Evolutionary conservation across 2,329 filamentous ascomycete species (phyloP), one percentile per base, ranked within the genome.

Genomic region (Penicillium freii): DNA sequence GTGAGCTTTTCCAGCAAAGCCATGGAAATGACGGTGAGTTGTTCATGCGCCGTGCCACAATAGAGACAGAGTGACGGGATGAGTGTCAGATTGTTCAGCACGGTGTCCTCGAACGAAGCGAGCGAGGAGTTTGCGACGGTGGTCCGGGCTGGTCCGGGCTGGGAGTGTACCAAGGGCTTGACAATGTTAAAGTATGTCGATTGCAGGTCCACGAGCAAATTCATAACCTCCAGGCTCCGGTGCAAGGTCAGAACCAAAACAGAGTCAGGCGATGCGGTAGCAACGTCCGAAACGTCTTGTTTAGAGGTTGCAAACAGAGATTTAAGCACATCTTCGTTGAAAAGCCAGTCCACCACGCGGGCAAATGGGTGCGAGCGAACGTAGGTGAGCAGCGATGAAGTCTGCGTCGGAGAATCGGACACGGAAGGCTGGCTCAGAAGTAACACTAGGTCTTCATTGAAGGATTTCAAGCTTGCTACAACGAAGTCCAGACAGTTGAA

Each of bases 341-440:
- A 96, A 75, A 99, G 85, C 92, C 94, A 97, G 71, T 99, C 94
- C 90, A 97, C 97, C 17, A 96, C 88, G 58, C 95, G 86, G 3
- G 90, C 87, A 69, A 97, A 99, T 0, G 95, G 93, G 75, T 99
- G 95, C 52, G 96, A 83, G 25, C 87, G 85, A 57, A 94, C 86
- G 71, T 99, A 99, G 6, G 84, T 83, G 49, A 87, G 85, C 5
- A 97, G 80, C 55, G 90, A 89, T 3, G 87, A 88, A 4, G 90
- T 83, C 83, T 72, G 83, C 62, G 96, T 90, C 17, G 89, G 84
- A 10, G 83, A 77, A 71, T 97, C 92, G 17, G 96, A 86, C 27
- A 84, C 80, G 31, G 84, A 88, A 2, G 90, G 89, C 68, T 89
- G 84, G 71, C 91, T 95, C 39, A 90, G 89, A 66, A 97, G 85